These are phyloP conservation scores for Chytriomyces confervae DNA, from an alignment of 192 early-diverging fungal species.

Conservation along the genomic window DNA sequence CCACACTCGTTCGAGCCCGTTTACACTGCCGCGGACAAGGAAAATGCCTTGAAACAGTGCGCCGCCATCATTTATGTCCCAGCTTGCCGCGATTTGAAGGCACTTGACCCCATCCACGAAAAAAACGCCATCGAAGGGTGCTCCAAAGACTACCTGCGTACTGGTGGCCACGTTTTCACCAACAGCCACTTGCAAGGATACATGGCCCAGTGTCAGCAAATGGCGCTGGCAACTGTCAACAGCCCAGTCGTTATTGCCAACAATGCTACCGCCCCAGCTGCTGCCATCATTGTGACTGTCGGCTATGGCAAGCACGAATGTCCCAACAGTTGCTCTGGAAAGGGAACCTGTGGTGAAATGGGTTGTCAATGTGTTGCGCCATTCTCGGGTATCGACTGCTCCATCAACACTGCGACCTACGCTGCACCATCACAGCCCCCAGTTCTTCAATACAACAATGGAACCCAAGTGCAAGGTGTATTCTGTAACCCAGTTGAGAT, in stretches of 20 bases:
- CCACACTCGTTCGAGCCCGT: not conserved
- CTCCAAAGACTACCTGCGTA: not conserved
- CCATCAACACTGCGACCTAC: constrained; percentile 3
- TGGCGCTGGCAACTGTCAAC: not conserved
- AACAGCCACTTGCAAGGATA: not conserved
- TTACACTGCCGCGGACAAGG: not conserved
- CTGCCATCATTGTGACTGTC: not conserved
- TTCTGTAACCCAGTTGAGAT: not conserved
- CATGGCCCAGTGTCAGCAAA: not conserved
- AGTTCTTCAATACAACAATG: not conserved
- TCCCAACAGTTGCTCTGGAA: constrained; percentile 6
- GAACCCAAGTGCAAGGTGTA: not conserved
- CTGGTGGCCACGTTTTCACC: constrained; percentile 6
- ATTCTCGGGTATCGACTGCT: constrained; percentile 29
- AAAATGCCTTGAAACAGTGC: not conserved
- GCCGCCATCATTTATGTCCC: not conserved
- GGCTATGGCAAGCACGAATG: constrained; percentile 1
- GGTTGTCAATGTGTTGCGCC: constrained; percentile 3
- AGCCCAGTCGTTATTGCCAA: not conserved
- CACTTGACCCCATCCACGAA: not conserved
- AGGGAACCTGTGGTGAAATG: not conserved
- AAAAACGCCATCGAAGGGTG: not conserved
- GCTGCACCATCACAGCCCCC: not conserved
- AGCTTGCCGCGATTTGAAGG: not conserved
- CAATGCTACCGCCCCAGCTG: not conserved